Evolutionary conservation across 2,329 filamentous ascomycete genomes (phyloP), one percentile per base, ranked within the genome.

Genomic region (Zymoseptoria brevis): DNA sequence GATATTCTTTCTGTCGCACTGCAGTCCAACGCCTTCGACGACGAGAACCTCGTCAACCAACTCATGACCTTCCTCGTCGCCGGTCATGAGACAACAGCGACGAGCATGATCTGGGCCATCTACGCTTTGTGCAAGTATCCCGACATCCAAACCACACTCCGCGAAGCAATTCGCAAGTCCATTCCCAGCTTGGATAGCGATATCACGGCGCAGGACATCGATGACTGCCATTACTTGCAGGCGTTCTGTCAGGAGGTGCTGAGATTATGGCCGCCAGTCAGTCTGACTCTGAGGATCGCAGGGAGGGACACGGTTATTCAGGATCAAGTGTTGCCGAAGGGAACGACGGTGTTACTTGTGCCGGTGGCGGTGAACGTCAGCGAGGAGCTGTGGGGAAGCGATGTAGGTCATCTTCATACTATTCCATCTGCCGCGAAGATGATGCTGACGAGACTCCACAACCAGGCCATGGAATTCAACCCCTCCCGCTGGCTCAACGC

Each of bases 1-100:
- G 90, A 96, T 72, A 94, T 96, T 59, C 78, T 96, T 35, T 90
- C 87, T 0, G 87, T 93, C 0, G 90, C 90, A 16, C 77, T 96
- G 53, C 82, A 87, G 70, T 90, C 85, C 48, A 88, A 88, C 53
- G 84, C 80, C 5, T 94, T 95, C 74, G 82, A 76, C 11, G 89
- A 94, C 62, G 87, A 90, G 54, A 85, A 90, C 61, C 82, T 96
- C n/a, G 83, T 90, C 41, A 75, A 82, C 91, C 71, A 66, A 30
- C 65, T 66, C 63, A 66, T 66, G 64, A 95, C 89, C 0, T 94
- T 95, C 76, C 82, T 95, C 4, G 87, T 87, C 0, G 90, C 90
- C 0, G 79, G 77, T 50, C 78, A 84, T 63, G 81, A 84, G 72
- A 84, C 82, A 0, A 83, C 81, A 7, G 80, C 81, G 11, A 68